phyloP scores from a whole-genome alignment of 108 stramenopile genomes.

The Pseudonitzschia delicatissima region DNA sequence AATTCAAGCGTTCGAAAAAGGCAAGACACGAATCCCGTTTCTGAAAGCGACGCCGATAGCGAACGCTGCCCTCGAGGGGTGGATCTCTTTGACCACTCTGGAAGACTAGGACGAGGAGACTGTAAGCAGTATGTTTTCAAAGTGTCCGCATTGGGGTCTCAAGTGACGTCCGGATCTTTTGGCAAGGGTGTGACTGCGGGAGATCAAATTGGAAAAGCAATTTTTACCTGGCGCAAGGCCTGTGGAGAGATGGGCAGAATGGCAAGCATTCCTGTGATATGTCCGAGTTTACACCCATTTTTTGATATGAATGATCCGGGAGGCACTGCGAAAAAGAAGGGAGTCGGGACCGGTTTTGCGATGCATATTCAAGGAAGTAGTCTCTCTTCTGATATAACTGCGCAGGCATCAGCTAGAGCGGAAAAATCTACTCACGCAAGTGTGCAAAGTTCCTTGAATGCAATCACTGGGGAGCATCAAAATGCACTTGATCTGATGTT shows the following conservation, averaged over 20 bases:
- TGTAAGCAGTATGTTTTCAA: slow-evolving; percentile 63
- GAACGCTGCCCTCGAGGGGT: slow-evolving; percentile 10
- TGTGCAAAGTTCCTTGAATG: background rate
- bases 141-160: slow-evolving; percentile 32
- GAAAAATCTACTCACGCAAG: background rate
- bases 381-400: slow-evolving; percentile 77
- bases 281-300: slow-evolving; percentile 37
- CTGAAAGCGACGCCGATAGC: background rate
- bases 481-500: slow-evolving; percentile 42
- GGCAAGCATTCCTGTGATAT: slow-evolving; percentile 43
- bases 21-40: background rate
- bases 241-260: slow-evolving; percentile 78
- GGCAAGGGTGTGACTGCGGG: slow-evolving; percentile 69
- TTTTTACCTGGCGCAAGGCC: slow-evolving; percentile 67
- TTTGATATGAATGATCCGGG: slow-evolving; percentile 29
- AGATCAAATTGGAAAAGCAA: slow-evolving; percentile 70
- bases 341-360: slow-evolving; percentile 38
- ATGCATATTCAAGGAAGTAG: slow-evolving; percentile 55
- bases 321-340: slow-evolving; percentile 15
- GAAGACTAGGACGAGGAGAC: slow-evolving; percentile 61
- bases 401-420: slow-evolving; percentile 51
- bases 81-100: slow-evolving; percentile 54
- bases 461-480: background rate
- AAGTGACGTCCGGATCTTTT: background rate
- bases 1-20: background rate